Base-by-base conservation (phyloP, 805 yeast species). In the Wickerhamiella brachini region DNA sequence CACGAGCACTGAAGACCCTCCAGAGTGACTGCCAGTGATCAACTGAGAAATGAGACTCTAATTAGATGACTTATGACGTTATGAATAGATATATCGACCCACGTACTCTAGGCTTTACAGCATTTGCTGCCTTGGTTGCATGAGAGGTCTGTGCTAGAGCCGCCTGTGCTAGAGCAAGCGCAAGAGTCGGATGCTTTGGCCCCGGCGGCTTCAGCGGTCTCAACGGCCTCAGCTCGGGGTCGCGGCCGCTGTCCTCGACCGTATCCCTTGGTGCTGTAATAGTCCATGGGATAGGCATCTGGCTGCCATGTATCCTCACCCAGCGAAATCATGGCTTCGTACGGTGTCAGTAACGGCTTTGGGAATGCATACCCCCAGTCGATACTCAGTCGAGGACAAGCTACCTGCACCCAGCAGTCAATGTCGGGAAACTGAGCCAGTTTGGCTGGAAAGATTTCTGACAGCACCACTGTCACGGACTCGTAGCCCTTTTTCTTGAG, bases 291-390 rank as follows among this genome's bases (percentile, higher is more conserved):
- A 63, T 93, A 93, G 52, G 74, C 80, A 1, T 71, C 71, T 5
- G 56, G 58, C 50, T 45, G 51, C 62, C 58, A 63, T 21, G 42
- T 47, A 60, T 88, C 97, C 45, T 80, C 74, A 7, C 78, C 83
- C 57, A 93, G 66, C 75, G 88, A 76, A 5, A 89, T 95, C 86
- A 85, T 87, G 0, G 96, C 87, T 63, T 93, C 98, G 64, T 93
- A 93, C 0, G 98, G 98, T 0, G 98, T 90, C 52, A 93, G 68
- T 44, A 93, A 69, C 0, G 98, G 98, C 62, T 84, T 85, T 53
- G 80, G 80, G 62, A 93, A 93, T 0, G 98, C 98, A 65, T 93
- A 93, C 0, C 98, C 98, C 98, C 98, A 93, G 65, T 93, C 98
- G 43, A 93, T 90, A 1, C 95, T 86, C 45, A 93, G 70, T 60